These are phyloP conservation scores for Monosporozyma aerobia DNA, from an alignment of 805 yeast species.

Conservation along the genomic window DNA sequence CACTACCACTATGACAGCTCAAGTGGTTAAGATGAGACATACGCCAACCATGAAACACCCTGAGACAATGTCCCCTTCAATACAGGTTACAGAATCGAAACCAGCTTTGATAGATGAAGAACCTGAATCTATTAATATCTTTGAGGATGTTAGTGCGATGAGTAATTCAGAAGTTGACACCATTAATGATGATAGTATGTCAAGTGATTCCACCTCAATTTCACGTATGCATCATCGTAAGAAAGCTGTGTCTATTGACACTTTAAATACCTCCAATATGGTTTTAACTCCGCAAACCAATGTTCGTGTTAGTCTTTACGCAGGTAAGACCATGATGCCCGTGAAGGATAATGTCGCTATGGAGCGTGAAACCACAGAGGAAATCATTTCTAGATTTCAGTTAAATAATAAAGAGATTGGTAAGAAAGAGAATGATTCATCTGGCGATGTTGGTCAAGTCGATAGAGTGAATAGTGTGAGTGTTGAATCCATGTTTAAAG, in stretches of 20 bases:
- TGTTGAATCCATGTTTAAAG: constrained; percentile 22
- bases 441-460: background rate
- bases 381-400: constrained; percentile 25
- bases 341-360: constrained; percentile 7
- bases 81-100: background rate
- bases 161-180: constrained; percentile 13
- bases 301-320: constrained; percentile 27
- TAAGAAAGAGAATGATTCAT: background rate
- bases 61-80: background rate
- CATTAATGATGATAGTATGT: background rate
- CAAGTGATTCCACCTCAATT: constrained; percentile 16
- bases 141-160: constrained; percentile 19
- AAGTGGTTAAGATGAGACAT: constrained; percentile 20
- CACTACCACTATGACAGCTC: constrained; percentile 21
- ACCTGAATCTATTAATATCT: constrained; percentile 13
- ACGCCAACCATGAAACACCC: constrained; percentile 2
- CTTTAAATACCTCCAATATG: constrained; percentile 21
- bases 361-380: constrained; percentile 29
- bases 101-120: background rate
- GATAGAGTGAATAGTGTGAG: background rate
- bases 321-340: constrained; percentile 13
- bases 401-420: constrained; percentile 5
- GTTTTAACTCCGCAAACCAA: constrained; percentile 25
- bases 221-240: constrained; percentile 17
- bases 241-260: constrained; percentile 28